A percentile compares a stretch with the other conserved stretches of the same genome.
Evolutionary conservation across 106 monocot species (phyloP).

Genomic region (Platanthera zijinensis): DNA sequence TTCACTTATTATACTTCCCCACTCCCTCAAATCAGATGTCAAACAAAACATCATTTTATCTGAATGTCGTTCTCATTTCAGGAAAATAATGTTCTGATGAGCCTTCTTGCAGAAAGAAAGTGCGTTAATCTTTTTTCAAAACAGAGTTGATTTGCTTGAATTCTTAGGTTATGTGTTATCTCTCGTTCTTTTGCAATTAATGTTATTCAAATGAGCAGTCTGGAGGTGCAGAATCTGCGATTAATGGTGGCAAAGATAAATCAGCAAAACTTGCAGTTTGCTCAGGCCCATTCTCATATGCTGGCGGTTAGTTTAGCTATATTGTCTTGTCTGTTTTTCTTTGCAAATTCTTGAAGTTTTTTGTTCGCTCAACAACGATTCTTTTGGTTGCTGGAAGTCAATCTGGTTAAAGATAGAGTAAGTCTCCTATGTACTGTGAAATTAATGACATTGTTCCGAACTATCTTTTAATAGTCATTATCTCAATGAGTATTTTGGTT

Average conservation of each 20-base stretch:
- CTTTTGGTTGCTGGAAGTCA: slow-evolving; percentile 38
- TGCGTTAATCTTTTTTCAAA: slow-evolving; percentile 17
- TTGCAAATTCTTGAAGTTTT: background rate
- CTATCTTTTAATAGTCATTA: background rate
- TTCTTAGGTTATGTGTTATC: background rate
- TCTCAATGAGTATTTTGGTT: background rate
- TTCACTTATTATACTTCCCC: background rate
- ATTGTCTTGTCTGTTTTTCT: background rate
- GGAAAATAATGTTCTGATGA: slow-evolving; percentile 47
- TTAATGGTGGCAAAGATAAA: slow-evolving; percentile 25
- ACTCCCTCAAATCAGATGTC: background rate
- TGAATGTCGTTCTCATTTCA: slow-evolving; percentile 13
- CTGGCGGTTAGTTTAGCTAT: slow-evolving; percentile 30
- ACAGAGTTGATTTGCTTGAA: slow-evolving; percentile 2
- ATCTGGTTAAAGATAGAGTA: slow-evolving; percentile 45
- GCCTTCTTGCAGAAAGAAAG: slow-evolving; percentile 42
- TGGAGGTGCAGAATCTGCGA: slow-evolving; percentile 51
- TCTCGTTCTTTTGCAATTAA: slow-evolving; percentile 5
- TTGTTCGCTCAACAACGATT: background rate
- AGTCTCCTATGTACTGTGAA: slow-evolving; percentile 2
- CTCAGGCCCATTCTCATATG: slow-evolving; percentile 55
- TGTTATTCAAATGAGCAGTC: slow-evolving; percentile 29
- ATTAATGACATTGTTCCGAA: background rate
- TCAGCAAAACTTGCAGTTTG: slow-evolving; percentile 60
- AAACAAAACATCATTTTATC: background rate